Evolutionary conservation across 257 asterid species (phyloP), one percentile per base, ranked within the genome.

Genomic region (Solanum microdontum): DNA sequence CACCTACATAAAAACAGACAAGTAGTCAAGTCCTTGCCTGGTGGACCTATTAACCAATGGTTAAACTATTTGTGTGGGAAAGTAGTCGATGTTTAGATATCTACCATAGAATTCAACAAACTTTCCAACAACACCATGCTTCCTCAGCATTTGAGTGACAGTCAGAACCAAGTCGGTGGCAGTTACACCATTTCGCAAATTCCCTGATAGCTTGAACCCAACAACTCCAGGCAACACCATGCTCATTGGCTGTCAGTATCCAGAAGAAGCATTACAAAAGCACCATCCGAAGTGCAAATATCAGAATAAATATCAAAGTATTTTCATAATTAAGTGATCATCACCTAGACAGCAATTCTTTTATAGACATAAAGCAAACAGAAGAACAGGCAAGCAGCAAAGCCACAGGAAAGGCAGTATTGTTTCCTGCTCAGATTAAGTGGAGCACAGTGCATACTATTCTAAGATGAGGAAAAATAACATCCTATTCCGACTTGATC

Each of bases 191-290:
- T 95, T 90, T 70, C 86, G 89, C 87, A 95, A 87, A 88, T 95
- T 94, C 58, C 98, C 98, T n/a, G 98, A 92, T 85, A 95, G 89
- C 92, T 94, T 94, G 92, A 95, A 95, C 84, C 98, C 98, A 91
- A 94, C 98, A 87, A 95, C 98, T 60, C 98, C 98, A 26, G 98
- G 98, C 89, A 95, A 90, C 87, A 95, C 98, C 98, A 95, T 94
- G 93, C 98, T 95, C 98, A 95, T 95, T 79, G 98, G 98, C 98
- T 95, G 96, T 86, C 89, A 87, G 40, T 28, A 80, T 80, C 24
- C 85, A 80, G 85, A 80, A 86, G 68, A 89, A 33, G 23, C 83
- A 84, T 88, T 45, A 69, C 37, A 89, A 83, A 75, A 77, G n/a
- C 37, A 77, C 40, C 86, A 73, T 23, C 88, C 58, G 6, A 48